Evolutionary conservation across 179 eudicot species (phyloP), one percentile per base, ranked within the genome.

Genomic region (Actinidia chinensis): DNA sequence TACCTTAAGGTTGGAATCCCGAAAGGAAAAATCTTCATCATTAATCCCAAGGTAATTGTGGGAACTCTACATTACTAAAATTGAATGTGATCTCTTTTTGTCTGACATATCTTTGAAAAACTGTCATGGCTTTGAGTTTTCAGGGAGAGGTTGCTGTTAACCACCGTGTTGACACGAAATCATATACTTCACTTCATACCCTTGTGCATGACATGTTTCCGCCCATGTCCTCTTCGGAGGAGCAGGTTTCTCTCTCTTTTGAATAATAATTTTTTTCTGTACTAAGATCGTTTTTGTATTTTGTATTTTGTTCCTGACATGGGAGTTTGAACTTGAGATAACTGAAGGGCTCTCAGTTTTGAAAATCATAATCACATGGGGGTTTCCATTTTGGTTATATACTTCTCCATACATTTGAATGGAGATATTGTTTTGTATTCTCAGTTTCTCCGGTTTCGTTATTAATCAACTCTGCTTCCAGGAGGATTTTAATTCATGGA

Each of bases 401-500:
- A 17, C 6, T 8, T 23, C 12, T 33, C 61, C 43, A 36, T 54
- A 10, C 48, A 73, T 73, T 36, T 54, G 65, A 23, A 15, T 59
- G 3, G 79, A 68, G 68, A 77, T 46, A n/a, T 23, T 11, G n/a
- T 22, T 11, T 15, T 71, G 50, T 33, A 77, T 23, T 66, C 33
- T 36, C 40, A 42, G 76, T 42, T 46, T 66, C 11, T 66, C 23
- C 46, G 28, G 7, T 56, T 40, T 47, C 50, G 74, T 69, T 20
- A 12, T 18, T 69, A 69, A 17, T 25, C 22, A 28, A 8, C 46
- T 50, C 70, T 44, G 76, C 4, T 77, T 82, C 52, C 91, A 93
- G 98, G 98, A 95, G 88, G 98, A 90, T 82, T 95, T 76, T 85
- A 95, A 95, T 79, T 74, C 89, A 18, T 95, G 95, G 98, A 95